These are phyloP conservation scores for Friedmanniomyces simplex DNA, from an alignment of 495 filamentous ascomycete genomes.

Conservation along the genomic window DNA sequence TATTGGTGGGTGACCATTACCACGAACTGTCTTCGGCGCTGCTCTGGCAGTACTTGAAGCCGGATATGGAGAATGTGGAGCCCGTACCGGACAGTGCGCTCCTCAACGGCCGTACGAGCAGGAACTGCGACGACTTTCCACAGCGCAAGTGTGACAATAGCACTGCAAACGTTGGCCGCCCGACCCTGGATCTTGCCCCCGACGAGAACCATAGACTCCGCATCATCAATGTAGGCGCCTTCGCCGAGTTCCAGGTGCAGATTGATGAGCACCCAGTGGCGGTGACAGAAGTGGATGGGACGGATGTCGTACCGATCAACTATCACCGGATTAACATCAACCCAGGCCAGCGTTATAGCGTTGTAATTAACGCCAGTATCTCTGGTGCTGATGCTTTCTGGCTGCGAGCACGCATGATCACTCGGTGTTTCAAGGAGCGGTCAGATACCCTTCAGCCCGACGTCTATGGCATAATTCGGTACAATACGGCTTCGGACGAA, in stretches of 20 bases:
- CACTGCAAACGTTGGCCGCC: slow-evolving; percentile 11
- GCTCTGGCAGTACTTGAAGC: slow-evolving; percentile 39
- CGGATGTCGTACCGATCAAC: slow-evolving; percentile 13
- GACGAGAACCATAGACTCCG: slow-evolving; percentile 25
- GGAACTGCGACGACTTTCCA: slow-evolving; percentile 40
- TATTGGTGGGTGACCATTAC: slow-evolving; percentile 50
- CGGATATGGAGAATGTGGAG: slow-evolving; percentile 39
- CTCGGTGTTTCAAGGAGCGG: slow-evolving; percentile 42
- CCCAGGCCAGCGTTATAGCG: slow-evolving; percentile 31
- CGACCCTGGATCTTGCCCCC: slow-evolving; percentile 19
- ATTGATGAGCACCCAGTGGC: slow-evolving; percentile 21
- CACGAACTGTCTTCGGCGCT: slow-evolving; percentile 43
- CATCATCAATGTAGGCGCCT: slow-evolving; percentile 27
- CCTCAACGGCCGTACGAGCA: slow-evolving; percentile 51
- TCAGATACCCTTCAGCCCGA: slow-evolving; percentile 23
- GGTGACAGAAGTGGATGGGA: slow-evolving; percentile 20
- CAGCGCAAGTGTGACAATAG: slow-evolving; percentile 33
- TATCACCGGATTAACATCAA: slow-evolving; percentile 28
- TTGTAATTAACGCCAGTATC: slow-evolving; percentile 25
- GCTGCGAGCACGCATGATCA: slow-evolving; percentile 48
- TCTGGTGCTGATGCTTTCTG: slow-evolving; percentile 39
- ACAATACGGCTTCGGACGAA: slow-evolving; percentile 2
- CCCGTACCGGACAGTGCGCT: slow-evolving; percentile 28
- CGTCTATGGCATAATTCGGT: slow-evolving; percentile 24
- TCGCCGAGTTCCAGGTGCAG: slow-evolving; percentile 19